Evolutionary conservation across 352 stramenopile genomes (phyloP), one percentile per base, ranked within the genome.

Genomic region (Phytopythium kandeliae): DNA sequence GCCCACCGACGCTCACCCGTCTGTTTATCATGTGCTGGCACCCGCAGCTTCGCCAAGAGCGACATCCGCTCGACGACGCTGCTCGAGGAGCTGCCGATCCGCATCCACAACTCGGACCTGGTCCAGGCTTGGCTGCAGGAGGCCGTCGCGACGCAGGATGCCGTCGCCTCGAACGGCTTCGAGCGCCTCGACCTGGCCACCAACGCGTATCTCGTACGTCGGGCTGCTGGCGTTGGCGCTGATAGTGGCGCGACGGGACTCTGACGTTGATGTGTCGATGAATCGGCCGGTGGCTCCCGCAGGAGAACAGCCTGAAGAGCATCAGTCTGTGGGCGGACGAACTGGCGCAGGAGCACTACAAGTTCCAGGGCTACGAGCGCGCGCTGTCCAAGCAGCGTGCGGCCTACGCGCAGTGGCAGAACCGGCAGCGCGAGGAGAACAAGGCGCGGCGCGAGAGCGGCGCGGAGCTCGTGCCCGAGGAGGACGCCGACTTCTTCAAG

Each of bases 241-340:
- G n/a, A n/a, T n/a, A n/a, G n/a, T n/a, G n/a, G n/a, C n/a, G n/a
- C n/a, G n/a, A n/a, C n/a, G n/a, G n/a, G n/a, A n/a, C n/a, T n/a
- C n/a, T 33, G 41, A 10, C 28, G 28, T 33, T 33, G 28, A 33
- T 33, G n/a, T n/a, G n/a, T n/a, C n/a, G n/a, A n/a, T n/a, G n/a
- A n/a, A n/a, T n/a, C n/a, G n/a, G n/a, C n/a, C n/a, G n/a, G n/a
- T n/a, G n/a, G n/a, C n/a, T n/a, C n/a, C n/a, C n/a, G 45, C 31
- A 74, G 57, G 95, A 98, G 65, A 98, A 96, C 73, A 97, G 97
- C 62, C 76, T 99, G n/a, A 97, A 98, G 83, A 98, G 98, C 72
- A 85, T 99, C 58, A 97, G 87, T 59, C 78, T 94, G 47, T 98
- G 95, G 93, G 96, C 98, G 22, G 96, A 99, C 64, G 96, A 99